A percentile compares a stretch with the other conserved stretches of the same genome.
phyloP scores from a whole-genome alignment of 2,329 filamentous ascomycete species.

The Phyllachora maydis region DNA sequence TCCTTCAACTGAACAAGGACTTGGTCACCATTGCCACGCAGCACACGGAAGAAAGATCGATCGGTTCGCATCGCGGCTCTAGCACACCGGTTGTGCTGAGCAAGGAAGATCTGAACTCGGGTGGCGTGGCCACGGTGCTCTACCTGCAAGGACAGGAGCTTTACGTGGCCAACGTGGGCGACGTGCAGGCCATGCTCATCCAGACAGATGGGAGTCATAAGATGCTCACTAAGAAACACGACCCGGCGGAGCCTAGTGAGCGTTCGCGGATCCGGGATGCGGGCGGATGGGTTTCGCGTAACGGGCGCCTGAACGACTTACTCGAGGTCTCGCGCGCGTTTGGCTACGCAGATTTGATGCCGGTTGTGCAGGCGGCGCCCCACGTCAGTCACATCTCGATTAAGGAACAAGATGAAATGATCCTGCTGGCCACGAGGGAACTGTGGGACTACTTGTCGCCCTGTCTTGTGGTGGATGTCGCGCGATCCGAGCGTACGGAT shows the following conservation, averaged over 20 bases:
- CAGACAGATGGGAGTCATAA: constrained; percentile 69
- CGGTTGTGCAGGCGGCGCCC: constrained; percentile 79
- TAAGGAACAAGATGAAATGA: constrained; percentile 79
- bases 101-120: constrained; percentile 76
- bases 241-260: constrained; percentile 71
- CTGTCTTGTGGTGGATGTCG: constrained; percentile 80
- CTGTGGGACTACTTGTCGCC: constrained; percentile 89
- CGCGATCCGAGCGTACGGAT: constrained; percentile 66
- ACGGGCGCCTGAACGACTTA: constrained; percentile 80
- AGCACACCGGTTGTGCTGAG: constrained; percentile 57
- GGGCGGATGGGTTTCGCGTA: constrained; percentile 86
- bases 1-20: constrained; percentile 83
- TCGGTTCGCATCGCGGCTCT: constrained; percentile 45
- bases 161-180: constrained; percentile 86
- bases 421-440: constrained; percentile 76
- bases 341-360: constrained; percentile 83
- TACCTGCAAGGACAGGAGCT: constrained; percentile 82
- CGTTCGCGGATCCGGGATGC: constrained; percentile 81
- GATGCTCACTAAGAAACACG: constrained; percentile 77
- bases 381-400: constrained; percentile 61
- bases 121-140: constrained; percentile 77
- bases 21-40: constrained; percentile 70
- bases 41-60: constrained; percentile 52
- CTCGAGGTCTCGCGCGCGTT: constrained; percentile 88
- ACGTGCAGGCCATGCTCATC: constrained; percentile 89